Percentiles rank a stretch among this genome's conserved stretches.
Evolutionary conservation across 2,329 filamentous ascomycete genomes (phyloP).

Genomic region (Aspergillus sp.): DNA sequence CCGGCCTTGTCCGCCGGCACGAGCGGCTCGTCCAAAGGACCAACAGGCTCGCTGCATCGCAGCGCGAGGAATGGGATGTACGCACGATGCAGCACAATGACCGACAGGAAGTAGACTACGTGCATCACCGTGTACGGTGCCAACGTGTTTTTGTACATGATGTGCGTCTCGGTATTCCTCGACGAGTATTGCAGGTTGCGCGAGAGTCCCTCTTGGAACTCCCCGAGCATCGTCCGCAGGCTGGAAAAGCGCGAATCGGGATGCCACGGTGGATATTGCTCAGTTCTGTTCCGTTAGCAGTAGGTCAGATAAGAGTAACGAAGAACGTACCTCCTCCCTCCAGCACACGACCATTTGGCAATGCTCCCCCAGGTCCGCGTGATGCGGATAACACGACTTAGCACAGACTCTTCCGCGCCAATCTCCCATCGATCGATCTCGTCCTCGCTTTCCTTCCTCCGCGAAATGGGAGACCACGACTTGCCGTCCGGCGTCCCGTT

Average conservation of each 20-base stretch:
- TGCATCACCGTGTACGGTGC: slow-evolving; percentile 49
- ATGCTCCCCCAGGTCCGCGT: slow-evolving; percentile 49
- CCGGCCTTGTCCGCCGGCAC: slow-evolving; percentile 36
- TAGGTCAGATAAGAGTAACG: slow-evolving; percentile 1
- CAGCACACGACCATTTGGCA: slow-evolving; percentile 46
- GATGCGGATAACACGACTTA: slow-evolving; percentile 47
- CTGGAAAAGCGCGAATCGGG: slow-evolving; percentile 40
- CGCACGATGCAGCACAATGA: slow-evolving; percentile 47
- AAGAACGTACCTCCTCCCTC: slow-evolving; percentile 41
- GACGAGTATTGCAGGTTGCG: slow-evolving; percentile 43
- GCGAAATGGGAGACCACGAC: slow-evolving; percentile 31
- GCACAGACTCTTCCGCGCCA: slow-evolving; percentile 43
- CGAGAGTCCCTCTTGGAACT: slow-evolving; percentile 44
- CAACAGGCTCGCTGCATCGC: slow-evolving; percentile 40
- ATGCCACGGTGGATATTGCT: slow-evolving; percentile 46
- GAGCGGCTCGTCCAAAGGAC: slow-evolving; percentile 43
- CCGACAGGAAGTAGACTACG: slow-evolving; percentile 44
- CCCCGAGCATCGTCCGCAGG: slow-evolving; percentile 37
- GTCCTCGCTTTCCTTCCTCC: slow-evolving; percentile 32
- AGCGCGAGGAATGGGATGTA: slow-evolving; percentile 48
- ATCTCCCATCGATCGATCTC: slow-evolving; percentile 45
- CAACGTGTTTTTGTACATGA: slow-evolving; percentile 41
- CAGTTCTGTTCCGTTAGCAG: slow-evolving; percentile 25
- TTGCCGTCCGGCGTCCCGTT: slow-evolving; percentile 26
- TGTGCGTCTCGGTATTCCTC: slow-evolving; percentile 46